Conservation (phyloP, 768 basidiomycete species). For the Phallus indusiatus region DNA sequence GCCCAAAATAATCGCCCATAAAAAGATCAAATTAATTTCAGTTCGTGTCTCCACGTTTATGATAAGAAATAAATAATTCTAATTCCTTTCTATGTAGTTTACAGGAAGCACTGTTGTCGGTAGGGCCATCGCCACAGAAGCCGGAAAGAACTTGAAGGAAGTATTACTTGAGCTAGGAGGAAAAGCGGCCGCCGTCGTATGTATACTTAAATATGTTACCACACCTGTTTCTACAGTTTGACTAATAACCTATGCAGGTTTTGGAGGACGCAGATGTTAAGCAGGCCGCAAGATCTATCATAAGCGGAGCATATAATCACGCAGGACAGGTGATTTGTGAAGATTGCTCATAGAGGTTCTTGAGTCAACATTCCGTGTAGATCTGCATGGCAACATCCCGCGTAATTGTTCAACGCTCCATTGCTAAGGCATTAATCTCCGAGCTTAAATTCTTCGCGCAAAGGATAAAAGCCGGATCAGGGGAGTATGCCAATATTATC, state of each 20-base stretch:
- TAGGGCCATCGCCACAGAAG: conserved; percentile 15
- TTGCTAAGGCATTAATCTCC: neutral
- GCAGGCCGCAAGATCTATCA: conserved; percentile 20
- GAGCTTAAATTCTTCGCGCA: neutral
- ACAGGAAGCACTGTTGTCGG: conserved; percentile 15
- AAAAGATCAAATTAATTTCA: conserved; percentile 16
- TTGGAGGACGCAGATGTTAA: conserved; percentile 21
- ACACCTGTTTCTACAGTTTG: neutral
- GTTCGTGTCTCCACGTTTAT: neutral
- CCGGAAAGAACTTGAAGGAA: conserved; percentile 16
- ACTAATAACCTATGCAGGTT: neutral
- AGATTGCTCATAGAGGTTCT: neutral
- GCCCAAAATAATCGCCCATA: conserved; percentile 15
- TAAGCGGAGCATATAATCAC: conserved; percentile 9
- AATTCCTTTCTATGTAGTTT: neutral
- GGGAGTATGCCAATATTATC: neutral
- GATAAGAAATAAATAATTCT: neutral
- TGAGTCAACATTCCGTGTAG: neutral
- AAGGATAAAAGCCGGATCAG: neutral
- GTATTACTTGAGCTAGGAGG: conserved; percentile 15
- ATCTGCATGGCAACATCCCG: conserved; percentile 13
- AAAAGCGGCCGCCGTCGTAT: conserved; percentile 12
- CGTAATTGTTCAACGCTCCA: conserved; percentile 10
- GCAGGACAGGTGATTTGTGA: conserved; percentile 9
- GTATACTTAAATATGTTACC: neutral